Evolutionary conservation across 2,329 filamentous ascomycete genomes (phyloP), one percentile per base, ranked within the genome.

Genomic region (Colletotrichum lini): DNA sequence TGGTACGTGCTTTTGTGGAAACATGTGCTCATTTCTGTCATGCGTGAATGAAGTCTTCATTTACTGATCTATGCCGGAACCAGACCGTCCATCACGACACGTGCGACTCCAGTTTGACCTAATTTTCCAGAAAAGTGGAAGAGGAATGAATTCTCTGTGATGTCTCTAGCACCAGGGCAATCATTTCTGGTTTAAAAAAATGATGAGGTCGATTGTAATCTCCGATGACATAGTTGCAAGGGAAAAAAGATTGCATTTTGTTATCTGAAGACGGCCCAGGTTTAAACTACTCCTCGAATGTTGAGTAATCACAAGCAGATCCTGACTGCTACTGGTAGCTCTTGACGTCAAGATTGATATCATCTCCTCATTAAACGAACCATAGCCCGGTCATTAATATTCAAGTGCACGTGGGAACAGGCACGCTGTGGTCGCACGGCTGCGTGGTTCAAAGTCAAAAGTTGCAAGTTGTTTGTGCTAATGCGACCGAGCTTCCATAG

Each of bases 401-500:
- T 57, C 2, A 21, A 23, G n/a, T 13, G 38, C n/a, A 42, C 38
- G 40, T 40, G 54, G 35, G 54, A 42, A 13, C 6, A 42, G 12
- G 38, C 54, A 42, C 35, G n/a, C 21, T 57, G n/a, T 38, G 8
- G n/a, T 40, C n/a, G 38, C 12, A 57, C 54, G 38, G 54, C n/a
- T 57, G 1, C 26, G 8, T 21, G 35, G 26, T 18, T 54, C 23
- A 54, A 30, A 30, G 30, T 30, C 7, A 30, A 8, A 30, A 30
- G 30, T 15, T 40, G 35, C 35, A 44, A 9, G 4, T 44, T 57
- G 35, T 57, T 42, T 57, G 35, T 57, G 3, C 2, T 57, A 42
- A 42, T 57, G 54, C 38, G 54, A 57, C 54, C 54, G 38, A 57
- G 54, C 54, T 38, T 57, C 35, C 4, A 57, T 26, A 42, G 21